Evolutionary conservation across 1,284 basidiomycete genomes (phyloP).

Genomic region (Trichosporon asahii): DNA sequence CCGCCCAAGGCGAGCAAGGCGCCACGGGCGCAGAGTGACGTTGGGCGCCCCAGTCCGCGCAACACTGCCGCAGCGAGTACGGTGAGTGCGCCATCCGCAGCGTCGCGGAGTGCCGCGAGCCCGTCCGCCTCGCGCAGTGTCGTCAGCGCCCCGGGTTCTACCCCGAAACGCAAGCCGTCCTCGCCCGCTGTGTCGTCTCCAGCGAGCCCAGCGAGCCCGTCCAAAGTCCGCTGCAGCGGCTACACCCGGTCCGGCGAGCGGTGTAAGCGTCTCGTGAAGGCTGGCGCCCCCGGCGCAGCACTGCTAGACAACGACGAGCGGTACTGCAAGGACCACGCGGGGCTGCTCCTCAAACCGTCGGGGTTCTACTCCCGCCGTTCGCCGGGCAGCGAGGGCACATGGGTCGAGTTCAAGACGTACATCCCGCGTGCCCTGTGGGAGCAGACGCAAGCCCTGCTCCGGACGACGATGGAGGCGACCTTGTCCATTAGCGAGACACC

Average conservation of each 20-base stretch:
- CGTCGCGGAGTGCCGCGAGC: neutral
- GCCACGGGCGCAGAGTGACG: neutral
- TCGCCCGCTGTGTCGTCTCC: neutral
- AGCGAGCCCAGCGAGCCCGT: neutral
- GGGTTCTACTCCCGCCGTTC: slow-evolving; percentile 47
- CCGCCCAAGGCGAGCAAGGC: neutral
- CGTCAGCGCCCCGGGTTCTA: neutral
- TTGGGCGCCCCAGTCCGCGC: neutral
- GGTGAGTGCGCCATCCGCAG: neutral
- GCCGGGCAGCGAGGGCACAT: slow-evolving; percentile 29
- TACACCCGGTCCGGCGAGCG: slow-evolving; percentile 46
- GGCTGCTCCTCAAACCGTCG: slow-evolving; percentile 41
- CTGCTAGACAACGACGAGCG: slow-evolving; percentile 21
- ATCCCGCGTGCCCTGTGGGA: slow-evolving; percentile 45
- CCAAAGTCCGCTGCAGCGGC: slow-evolving; percentile 42
- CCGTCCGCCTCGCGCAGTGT: neutral
- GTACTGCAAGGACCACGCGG: slow-evolving; percentile 51
- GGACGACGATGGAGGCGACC: slow-evolving; percentile 50
- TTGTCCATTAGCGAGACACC: slow-evolving; percentile 45
- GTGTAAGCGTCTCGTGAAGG: slow-evolving; percentile 46
- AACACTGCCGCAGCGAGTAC: neutral
- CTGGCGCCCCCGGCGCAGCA: slow-evolving; percentile 30
- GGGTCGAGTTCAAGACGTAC: slow-evolving; percentile 46
- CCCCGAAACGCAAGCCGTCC: neutral
- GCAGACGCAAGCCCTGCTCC: slow-evolving; percentile 48